phyloP scores from a whole-genome alignment of 352 stramenopile genomes.

The Globisporangium uncinulatum region DNA sequence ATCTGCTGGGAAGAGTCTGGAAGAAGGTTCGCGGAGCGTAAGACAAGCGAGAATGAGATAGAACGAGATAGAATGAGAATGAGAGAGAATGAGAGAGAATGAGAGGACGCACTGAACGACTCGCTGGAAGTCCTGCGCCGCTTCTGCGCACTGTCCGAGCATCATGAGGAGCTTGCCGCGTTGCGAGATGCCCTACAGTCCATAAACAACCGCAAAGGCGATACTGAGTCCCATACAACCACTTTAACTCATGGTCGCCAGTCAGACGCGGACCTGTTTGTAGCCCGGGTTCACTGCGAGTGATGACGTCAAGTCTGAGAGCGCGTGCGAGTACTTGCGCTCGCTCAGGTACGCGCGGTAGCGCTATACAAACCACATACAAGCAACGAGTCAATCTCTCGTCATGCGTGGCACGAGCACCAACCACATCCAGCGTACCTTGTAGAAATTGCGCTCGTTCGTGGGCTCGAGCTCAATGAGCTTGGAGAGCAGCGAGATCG shows the following conservation, averaged over 20 bases:
- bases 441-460: conserved; percentile 85
- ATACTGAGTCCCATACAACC: too few species aligned
- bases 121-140: conserved; percentile 47
- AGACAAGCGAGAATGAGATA: background rate
- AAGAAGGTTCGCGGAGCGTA: background rate
- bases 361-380: conserved; percentile 14
- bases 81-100: too few species aligned
- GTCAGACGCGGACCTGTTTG: conserved; percentile 33
- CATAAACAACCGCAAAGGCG: too few species aligned
- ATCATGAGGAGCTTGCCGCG: conserved; percentile 78
- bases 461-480: conserved; percentile 71
- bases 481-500: conserved; percentile 73
- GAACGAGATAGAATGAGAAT: background rate
- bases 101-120: conserved; percentile 35
- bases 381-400: background rate
- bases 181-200: conserved; percentile 42
- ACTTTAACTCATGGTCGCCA: too few species aligned
- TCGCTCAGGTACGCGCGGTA: conserved; percentile 79
- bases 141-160: conserved; percentile 61
- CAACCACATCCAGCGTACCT: conserved; percentile 15
- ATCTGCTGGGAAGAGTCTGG: conserved; percentile 58
- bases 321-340: conserved; percentile 68
- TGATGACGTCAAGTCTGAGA: conserved; percentile 64
- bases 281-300: conserved; percentile 72
- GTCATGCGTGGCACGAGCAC: background rate